Base-by-base conservation (phyloP, 257 asterid species). In the Penstemon eatonii region DNA sequence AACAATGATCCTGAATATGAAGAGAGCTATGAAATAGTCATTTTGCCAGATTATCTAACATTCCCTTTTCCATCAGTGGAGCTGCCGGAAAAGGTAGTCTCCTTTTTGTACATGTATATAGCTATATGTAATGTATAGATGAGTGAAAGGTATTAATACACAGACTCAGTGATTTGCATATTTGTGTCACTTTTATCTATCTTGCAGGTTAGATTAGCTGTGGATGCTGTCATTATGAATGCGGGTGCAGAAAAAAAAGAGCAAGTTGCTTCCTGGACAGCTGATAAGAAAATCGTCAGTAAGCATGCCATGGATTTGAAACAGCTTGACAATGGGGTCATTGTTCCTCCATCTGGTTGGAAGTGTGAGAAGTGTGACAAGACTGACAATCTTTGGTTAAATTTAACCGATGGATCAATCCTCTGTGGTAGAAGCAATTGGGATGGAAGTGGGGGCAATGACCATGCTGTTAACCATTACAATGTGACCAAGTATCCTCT, bases 391-490 rank as follows among this genome's bases (percentile, higher is more conserved):
- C 99, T 91, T 56, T 91, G 99, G 97, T 78, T 94, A 69, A 94
- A 94, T 78, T 82, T 94, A 70, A 91, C 97, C 19, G 96, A 94
- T 80, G 97, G 97, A 66, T 75, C 92, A 66, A 91, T 89, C 69
- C 90, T 87, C 11, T 94, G 99, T 70, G 99, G 99, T 65, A 82
- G 99, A 78, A 87, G 59, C 72, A 86, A 84, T 68, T 94, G 96
- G 96, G 99, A 87, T 71, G 99, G 99, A 56, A 89, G 79, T 69
- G 99, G 99, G 57, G 99, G 99, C 63, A 94, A 94, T 58, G 82
- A 91, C 79, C 99, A 94, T 81, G 99, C 97, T 56, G 79, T 94
- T 77, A 81, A 85, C 73, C 96, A 91, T 83, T 94, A 80, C 76
- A 72, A 58, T 54, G 84, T 19, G 57, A 79, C 96, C 19, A 78